Base-by-base conservation (phyloP, 1,284 basidiomycete species). In the Cutaneotrichosporon dermatis region DNA sequence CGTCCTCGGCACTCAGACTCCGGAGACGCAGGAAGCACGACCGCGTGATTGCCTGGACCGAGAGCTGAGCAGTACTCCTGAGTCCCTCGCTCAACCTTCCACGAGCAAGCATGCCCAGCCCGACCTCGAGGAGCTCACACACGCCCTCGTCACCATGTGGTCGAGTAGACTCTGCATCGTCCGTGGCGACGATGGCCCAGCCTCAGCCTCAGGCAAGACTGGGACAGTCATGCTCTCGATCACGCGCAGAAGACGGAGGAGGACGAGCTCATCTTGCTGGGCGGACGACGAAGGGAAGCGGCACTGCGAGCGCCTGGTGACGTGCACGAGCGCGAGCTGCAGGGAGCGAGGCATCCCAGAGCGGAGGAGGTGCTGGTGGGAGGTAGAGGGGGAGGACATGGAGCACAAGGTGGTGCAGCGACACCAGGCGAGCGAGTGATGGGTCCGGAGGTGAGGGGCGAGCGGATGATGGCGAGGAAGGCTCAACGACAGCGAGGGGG, bases 71-170 rank as follows among this genome's bases (percentile, higher is more conserved):
- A n/a, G 90, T 91, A 42, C 89, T 85, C 50, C 96, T 85, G 15
- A 77, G 57, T 0, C 75, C 69, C 46, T 76, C 94, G 69, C 90
- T 92, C 5, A 98, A 82, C 44, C 96, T 83, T 82, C 95, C 96
- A 74, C 98, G 92, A 76, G 95, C 98, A 67, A 93, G 93, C 69
- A 96, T 98, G 40, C 92, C 96, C 64, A 99, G 79, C 1, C 96
- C 94, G 4, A 95, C 97, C 79, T 99, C 96, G 71, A 99, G 82
- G 86, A 99, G 93, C 79, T 98, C 95, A 76, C 96, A 99, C 16
- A 99, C 88, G 74, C 93, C 90, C 61, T 96, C 86, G 71, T 99
- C 95, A 42, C 90, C 89, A 97, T 82, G 10, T 83, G 81, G 25
- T 76, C 73, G 8, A 76, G 58, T 49, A 74, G 64, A 51, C 60